These are phyloP conservation scores for Herpetospermum pedunculosum DNA, from an alignment of 306 rosid genomes.

Conservation along the genomic window DNA sequence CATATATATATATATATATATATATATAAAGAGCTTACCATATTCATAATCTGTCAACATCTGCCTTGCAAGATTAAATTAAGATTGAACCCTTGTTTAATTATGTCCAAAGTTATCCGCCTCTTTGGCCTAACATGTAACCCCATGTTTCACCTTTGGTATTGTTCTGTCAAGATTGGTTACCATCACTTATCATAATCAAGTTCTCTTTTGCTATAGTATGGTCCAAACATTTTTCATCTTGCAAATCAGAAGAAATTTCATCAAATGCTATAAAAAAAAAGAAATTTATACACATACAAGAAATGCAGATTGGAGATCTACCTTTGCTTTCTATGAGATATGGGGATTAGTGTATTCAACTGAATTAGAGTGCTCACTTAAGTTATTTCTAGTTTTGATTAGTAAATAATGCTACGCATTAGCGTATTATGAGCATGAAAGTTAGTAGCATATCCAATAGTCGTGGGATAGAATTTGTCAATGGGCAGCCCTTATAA, in stretches of 20 bases:
- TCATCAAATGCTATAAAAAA: neutral
- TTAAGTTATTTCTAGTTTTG: neutral
- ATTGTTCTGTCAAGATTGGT: neutral
- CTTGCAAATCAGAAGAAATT: neutral
- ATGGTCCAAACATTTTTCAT: neutral
- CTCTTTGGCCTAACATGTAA: neutral
- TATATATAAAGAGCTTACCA: neutral
- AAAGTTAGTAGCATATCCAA: neutral
- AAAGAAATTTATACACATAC: neutral
- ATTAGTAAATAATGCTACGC: neutral
- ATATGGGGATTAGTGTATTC: neutral
- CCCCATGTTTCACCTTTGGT: neutral
- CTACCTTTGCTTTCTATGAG: neutral
- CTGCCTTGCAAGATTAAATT: neutral
- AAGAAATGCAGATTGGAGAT: neutral
- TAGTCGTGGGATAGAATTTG: neutral
- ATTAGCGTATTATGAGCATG: neutral
- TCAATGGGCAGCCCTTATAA: neutral
- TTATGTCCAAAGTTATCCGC: neutral
- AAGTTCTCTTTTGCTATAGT: neutral
- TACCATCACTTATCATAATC: neutral
- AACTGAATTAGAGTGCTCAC: neutral
- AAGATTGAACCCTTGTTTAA: neutral
- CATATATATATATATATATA: neutral
- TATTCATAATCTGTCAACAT: neutral